Base-by-base conservation (phyloP, 768 basidiomycete species). In the button mushroom (Agaricus bisporus) region DNA sequence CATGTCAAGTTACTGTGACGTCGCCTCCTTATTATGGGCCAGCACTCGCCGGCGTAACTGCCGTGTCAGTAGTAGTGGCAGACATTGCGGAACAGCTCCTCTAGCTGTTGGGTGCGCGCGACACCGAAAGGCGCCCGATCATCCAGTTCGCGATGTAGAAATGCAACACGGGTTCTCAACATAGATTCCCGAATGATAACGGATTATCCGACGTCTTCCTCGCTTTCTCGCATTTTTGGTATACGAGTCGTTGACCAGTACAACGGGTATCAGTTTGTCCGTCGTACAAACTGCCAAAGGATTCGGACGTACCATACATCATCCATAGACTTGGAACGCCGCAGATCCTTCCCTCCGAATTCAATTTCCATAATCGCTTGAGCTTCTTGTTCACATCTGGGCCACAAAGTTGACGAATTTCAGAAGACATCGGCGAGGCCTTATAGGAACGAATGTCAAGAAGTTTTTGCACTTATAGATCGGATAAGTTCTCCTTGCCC, bases 261-360 rank as follows among this genome's bases (percentile, higher is more conserved):
- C 9, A 18, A 43, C 1, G n/a, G 39, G 2, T 9, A 14, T 25
- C 54, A 29, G 3, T 2, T 15, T 48, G 36, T 12, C 22, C 22
- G 32, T 17, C 20, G 42, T 41, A 22, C 29, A 43, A 25, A 51
- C 41, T 18, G 11, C 15, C 14, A 5, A 5, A 48, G 5, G 4
- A 43, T 37, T 15, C 26, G 6, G 10, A 60, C 60, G 26, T 57
- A 75, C 82, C 84, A 32, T 7, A 32, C 59, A 80, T 72, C 75
- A 84, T 80, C 81, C 83, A 88, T 22, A 83, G 49, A 35, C 77
- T 75, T 14, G 70, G 71, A 3, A 79, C 64, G n/a, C 78, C 77
- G 29, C 72, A 67, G 14, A 83, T 62, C 61, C 88, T 85, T 14
- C 85, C 83, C 68, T 93, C 84, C 12, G 66, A 60, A 64, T 86